Evolutionary conservation across 1,284 basidiomycete genomes (phyloP).

Genomic region (Bondarzewia mesenterica): DNA sequence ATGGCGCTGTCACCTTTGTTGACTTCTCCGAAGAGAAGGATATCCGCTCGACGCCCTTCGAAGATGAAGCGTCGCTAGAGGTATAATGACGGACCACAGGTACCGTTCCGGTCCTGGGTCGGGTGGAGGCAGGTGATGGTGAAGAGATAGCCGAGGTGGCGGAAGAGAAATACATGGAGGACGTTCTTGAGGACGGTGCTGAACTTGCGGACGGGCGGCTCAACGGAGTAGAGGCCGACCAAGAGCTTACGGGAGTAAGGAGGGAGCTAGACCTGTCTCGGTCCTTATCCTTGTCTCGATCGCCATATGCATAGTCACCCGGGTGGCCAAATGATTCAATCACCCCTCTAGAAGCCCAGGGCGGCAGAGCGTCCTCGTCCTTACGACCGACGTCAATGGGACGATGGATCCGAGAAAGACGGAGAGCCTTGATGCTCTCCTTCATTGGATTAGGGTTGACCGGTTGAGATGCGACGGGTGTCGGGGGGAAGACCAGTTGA

Average conservation of each 20-base stretch:
- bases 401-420: slow-evolving; percentile 1
- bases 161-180: not conserved
- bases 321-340: slow-evolving; percentile 3
- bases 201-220: slow-evolving; percentile 1
- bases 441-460: not conserved
- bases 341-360: slow-evolving; percentile 3
- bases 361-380: not conserved
- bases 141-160: slow-evolving; percentile 1
- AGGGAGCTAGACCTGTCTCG: not conserved
- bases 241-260: not conserved
- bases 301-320: not conserved
- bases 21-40: slow-evolving; percentile 1
- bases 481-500: slow-evolving; percentile 2
- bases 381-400: slow-evolving; percentile 1
- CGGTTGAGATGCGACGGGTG: not conserved
- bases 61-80: not conserved
- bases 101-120: not conserved
- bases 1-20: not conserved
- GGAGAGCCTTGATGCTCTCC: slow-evolving; percentile 5
- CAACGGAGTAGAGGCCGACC: not conserved
- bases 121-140: not conserved
- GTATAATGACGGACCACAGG: not conserved
- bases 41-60: not conserved
- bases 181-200: not conserved
- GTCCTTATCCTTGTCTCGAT: not conserved